Base-by-base conservation (phyloP, 2,329 filamentous ascomycete genomes). In the Xylariales sp. region DNA sequence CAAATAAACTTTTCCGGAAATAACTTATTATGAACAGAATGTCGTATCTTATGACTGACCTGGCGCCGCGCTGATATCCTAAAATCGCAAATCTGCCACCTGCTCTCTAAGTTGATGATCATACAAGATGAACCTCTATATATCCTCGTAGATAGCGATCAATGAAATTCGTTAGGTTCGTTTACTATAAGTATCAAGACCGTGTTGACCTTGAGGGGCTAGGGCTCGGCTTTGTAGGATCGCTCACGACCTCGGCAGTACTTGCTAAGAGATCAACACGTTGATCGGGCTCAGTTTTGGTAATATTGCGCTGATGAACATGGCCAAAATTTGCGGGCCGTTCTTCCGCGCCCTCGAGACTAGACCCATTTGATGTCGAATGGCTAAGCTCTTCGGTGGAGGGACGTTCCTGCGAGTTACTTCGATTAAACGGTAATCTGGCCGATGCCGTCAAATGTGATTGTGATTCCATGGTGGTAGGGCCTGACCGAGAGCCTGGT, bases 231-330 rank as follows among this genome's bases (percentile, higher is more conserved):
- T 74, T 75, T 55, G 70, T 73, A 28, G 75, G 67, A 48, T 78
- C 83, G 58, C 86, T 82, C 2, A 90, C 82, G 16, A 90, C 79
- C 76, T 90, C 88, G 1, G 87, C 88, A 6, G 85, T 81, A 69
- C 82, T 85, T 23, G 85, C 86, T 1, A 88, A 75, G 30, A 87
- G 79, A 68, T 87, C 82, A 9, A 82, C 76, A 45, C 80, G 77
- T 28, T 81, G 79, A 10, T 80, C 80, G 5, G 84, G 85, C 60
- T 89, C 86, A 23, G 89, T 81, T 34, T 83, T 83, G 73, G 80
- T 87, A 66, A 89, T 85, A 65, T 81, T 87, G 63, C 88, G 87
- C 41, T 89, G 86, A 65, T 85, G 81, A 28, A 90, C 89, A 62
- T 82, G 82, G 23, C 88, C 88, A 62, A 85, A 84, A 63, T 82